Percentiles rank a stretch among this genome's conserved stretches.
Conservation (phyloP, 805 yeast species). For the Wickerhamiella domercqiae region DNA sequence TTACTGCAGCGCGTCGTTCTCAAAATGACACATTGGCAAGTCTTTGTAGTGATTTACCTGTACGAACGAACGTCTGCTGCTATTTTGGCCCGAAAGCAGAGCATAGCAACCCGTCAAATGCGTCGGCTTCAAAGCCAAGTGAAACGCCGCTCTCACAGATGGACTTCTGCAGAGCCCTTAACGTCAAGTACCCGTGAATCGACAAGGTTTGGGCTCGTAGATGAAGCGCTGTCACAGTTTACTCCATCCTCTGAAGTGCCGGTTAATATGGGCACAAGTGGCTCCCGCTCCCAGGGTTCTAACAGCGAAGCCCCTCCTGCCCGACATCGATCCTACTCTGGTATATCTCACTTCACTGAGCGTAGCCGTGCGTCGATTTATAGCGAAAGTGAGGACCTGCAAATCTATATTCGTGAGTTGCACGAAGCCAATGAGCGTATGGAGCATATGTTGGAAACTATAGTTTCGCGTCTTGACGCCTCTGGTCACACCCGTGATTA, state of each 20-base stretch:
- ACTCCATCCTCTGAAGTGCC: background rate
- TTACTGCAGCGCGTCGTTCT: conserved; percentile 23
- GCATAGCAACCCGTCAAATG: conserved; percentile 10
- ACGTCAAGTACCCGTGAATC: background rate
- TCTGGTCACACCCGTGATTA: no score
- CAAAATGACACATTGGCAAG: conserved; percentile 26
- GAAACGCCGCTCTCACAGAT: conserved; percentile 2
- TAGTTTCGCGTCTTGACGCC: no score
- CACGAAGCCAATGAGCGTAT: conserved; percentile 3
- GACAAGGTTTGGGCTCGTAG: background rate
- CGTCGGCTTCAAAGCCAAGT: conserved; percentile 12
- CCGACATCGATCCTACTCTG: background rate
- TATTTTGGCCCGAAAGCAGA: conserved; percentile 10
- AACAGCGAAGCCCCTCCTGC: background rate
- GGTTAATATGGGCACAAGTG: background rate
- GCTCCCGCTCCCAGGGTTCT: background rate
- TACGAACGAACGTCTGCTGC: conserved; percentile 20
- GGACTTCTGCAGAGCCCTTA: background rate
- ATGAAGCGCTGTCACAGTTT: background rate
- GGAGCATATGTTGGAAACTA: conserved; percentile 5
- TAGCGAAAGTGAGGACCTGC: background rate
- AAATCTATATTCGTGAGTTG: conserved; percentile 4
- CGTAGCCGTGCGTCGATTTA: background rate
- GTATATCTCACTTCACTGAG: background rate
- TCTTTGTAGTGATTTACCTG: conserved; percentile 22